Percentiles rank a stretch among this genome's conserved stretches.
These are phyloP conservation scores for Plasmodium inui DNA, from an alignment of 169 alveolate species.

Conservation along the genomic window DNA sequence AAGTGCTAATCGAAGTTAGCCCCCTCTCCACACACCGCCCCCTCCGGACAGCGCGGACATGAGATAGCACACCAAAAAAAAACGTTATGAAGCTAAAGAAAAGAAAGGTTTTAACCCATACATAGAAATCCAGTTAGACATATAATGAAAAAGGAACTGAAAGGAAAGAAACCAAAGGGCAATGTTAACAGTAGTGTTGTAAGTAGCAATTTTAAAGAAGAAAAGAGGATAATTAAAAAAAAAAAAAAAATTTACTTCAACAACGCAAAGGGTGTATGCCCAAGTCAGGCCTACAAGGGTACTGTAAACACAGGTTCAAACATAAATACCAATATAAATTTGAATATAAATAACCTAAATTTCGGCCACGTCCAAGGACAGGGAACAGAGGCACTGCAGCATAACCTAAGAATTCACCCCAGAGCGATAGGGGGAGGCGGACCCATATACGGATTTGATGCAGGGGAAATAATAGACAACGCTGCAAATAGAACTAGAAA, in stretches of 20 bases:
- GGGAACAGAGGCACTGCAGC: not conserved
- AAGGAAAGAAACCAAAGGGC: constrained; percentile 18
- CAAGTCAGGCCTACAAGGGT: not conserved
- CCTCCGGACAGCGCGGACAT: not conserved
- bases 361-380: not conserved
- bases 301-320: not conserved
- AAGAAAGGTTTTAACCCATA: not conserved
- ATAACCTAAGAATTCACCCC: not conserved
- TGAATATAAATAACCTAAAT: not conserved
- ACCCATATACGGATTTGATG: not conserved
- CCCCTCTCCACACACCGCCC: not conserved
- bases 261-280: not conserved
- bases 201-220: constrained; percentile 10
- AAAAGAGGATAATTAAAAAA: constrained; percentile 8
- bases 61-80: not conserved
- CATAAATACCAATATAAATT: not conserved
- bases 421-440: not conserved
- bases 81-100: not conserved
- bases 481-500: not conserved
- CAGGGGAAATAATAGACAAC: not conserved
- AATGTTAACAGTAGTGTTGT: constrained; percentile 3
- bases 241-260: not conserved
- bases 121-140: not conserved
- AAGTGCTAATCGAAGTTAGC: not conserved
- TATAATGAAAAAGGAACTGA: constrained; percentile 55